A percentile compares a stretch with the other conserved stretches of the same genome.
phyloP scores from a whole-genome alignment of 169 alveolate genomes.

The Cryptosporidium bovis region DNA sequence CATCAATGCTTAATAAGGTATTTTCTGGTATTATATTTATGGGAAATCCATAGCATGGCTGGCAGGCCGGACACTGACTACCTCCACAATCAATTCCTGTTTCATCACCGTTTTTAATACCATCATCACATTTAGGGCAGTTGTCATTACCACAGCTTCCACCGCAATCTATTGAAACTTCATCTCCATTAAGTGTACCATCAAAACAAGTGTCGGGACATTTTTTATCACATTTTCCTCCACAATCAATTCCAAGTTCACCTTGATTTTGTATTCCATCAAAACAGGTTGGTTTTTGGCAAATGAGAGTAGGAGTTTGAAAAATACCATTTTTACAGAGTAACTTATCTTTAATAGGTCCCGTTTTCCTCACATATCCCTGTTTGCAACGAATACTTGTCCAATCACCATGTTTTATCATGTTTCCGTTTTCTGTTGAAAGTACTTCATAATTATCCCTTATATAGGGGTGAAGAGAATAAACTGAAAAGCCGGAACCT shows the following conservation, averaged over 20 bases:
- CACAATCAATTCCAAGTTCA: constrained; percentile 75
- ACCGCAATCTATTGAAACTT: constrained; percentile 67
- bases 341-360: constrained; percentile 32
- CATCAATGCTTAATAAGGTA: constrained; percentile 53
- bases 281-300: constrained; percentile 63
- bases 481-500: too few relatives aligned
- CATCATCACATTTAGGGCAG: constrained; percentile 55
- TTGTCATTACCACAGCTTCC: constrained; percentile 51
- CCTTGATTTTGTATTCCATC: constrained; percentile 74
- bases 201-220: constrained; percentile 73
- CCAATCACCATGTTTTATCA: constrained; percentile 36
- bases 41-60: constrained; percentile 68
- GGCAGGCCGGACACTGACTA: constrained; percentile 67
- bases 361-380: constrained; percentile 66
- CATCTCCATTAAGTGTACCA: constrained; percentile 69
- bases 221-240: constrained; percentile 57
- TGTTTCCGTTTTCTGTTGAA: constrained; percentile 4
- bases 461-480: neutral
- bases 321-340: constrained; percentile 57
- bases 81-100: constrained; percentile 74
- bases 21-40: constrained; percentile 25
- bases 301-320: constrained; percentile 41
- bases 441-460: constrained; percentile 35
- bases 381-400: constrained; percentile 37
- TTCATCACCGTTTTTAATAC: constrained; percentile 66